A percentile compares a stretch with the other conserved stretches of the same genome.
These are phyloP conservation scores for Daldinia concentrica DNA, from an alignment of 495 filamentous ascomycete species.

Conservation along the genomic window DNA sequence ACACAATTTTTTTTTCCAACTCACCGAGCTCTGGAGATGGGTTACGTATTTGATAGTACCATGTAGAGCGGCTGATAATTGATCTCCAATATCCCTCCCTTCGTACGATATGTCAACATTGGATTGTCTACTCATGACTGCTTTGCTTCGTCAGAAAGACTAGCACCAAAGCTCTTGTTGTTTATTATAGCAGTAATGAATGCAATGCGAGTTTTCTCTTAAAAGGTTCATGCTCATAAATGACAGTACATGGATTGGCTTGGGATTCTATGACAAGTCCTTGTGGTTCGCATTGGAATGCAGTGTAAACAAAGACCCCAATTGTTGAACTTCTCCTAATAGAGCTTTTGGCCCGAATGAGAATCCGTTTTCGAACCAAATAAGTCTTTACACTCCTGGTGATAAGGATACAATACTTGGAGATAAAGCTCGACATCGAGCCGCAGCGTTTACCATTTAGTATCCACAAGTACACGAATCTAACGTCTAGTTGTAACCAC, in stretches of 20 bases:
- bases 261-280: background rate
- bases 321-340: background rate
- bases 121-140: background rate
- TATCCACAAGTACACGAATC: background rate
- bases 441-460: background rate
- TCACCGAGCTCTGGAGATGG: constrained; percentile 18
- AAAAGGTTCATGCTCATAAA: background rate
- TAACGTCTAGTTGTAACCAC: background rate
- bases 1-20: background rate
- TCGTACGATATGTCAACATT: background rate
- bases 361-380: constrained; percentile 27
- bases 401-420: too few species aligned
- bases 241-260: background rate
- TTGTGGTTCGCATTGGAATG: constrained; percentile 7
- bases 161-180: background rate
- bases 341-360: background rate
- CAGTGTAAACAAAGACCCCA: constrained; percentile 8
- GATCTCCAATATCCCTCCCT: background rate
- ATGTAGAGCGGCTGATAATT: background rate
- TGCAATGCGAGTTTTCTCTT: background rate
- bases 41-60: background rate
- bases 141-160: background rate
- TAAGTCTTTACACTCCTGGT: background rate
- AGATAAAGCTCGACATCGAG: too few species aligned
- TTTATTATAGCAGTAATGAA: background rate